phyloP scores from a whole-genome alignment of 805 yeast species.

The Starmerella khaoyaiensis region DNA sequence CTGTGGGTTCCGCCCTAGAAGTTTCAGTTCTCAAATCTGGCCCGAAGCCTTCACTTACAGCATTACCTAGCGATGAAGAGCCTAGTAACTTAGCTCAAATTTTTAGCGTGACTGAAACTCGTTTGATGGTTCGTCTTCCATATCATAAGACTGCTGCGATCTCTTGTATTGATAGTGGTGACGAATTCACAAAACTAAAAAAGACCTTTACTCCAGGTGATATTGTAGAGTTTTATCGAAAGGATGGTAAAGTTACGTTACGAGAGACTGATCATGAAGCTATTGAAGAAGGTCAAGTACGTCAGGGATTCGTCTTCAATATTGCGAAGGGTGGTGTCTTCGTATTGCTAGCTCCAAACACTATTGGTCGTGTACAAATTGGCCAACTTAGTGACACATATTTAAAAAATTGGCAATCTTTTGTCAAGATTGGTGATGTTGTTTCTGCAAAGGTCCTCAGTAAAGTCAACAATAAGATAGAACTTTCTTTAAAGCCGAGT shows the following conservation, averaged over 20 bases:
- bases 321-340: slow-evolving; percentile 64
- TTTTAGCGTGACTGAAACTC: slow-evolving; percentile 43
- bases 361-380: slow-evolving; percentile 70
- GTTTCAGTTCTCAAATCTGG: slow-evolving; percentile 46
- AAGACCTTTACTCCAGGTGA: slow-evolving; percentile 33
- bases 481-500: slow-evolving; percentile 68
- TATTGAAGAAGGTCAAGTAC: slow-evolving; percentile 44
- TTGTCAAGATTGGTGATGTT: slow-evolving; percentile 54
- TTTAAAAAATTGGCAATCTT: slow-evolving; percentile 78
- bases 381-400: slow-evolving; percentile 69
- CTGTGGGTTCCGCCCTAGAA: slow-evolving; percentile 58
- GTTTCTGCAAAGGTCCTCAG: slow-evolving; percentile 62
- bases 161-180: slow-evolving; percentile 62
- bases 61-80: slow-evolving; percentile 16
- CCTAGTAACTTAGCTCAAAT: slow-evolving; percentile 49
- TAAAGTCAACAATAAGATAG: slow-evolving; percentile 41
- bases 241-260: slow-evolving; percentile 36
- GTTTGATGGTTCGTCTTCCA: slow-evolving; percentile 59
- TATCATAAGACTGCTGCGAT: slow-evolving; percentile 48
- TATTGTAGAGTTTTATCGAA: slow-evolving; percentile 25
- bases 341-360: slow-evolving; percentile 55
- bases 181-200: slow-evolving; percentile 41
- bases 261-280: slow-evolving; percentile 30
- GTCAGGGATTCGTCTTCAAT: slow-evolving; percentile 69
- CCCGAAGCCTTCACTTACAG: slow-evolving; percentile 18